Base-by-base conservation (phyloP, 192 early-diverging fungal genomes). In the Podila epigama region DNA sequence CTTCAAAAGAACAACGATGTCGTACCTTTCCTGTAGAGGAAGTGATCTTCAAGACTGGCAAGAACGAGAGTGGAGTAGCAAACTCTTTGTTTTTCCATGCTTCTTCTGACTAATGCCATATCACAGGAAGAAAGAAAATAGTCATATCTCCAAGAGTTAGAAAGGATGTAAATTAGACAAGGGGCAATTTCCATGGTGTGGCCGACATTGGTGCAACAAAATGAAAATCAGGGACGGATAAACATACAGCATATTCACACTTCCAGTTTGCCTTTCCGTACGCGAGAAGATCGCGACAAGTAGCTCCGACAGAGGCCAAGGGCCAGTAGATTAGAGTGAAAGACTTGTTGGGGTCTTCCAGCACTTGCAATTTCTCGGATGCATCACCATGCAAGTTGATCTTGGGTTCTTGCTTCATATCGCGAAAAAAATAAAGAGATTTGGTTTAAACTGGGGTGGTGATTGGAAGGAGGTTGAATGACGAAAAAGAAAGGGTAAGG, bases 321-420 rank as follows among this genome's bases (percentile, higher is more conserved):
- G 61, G 44, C 64, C 63, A 75, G 53, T 75, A 75, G 5, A 29
- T 12, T 3, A 63, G 33, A 1, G 34, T 57, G 35, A 65, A 75
- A 4, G 16, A n/a, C 41, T 44, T 44, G 18, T 44, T 44, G 15
- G 41, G 41, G 41, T 44, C 41, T n/a, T 15, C 41, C 41, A 44
- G 20, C 15, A 44, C 41, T 44, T n/a, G 15, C 16, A n/a, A 1
- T n/a, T 44, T 44, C 20, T 44, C 41, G 20, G 41, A 15, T n/a
- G 41, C 15, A 7, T 15, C 7, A 0, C n/a, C n/a, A n/a, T n/a
- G n/a, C n/a, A n/a, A n/a, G n/a, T n/a, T n/a, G n/a, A n/a, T n/a
- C n/a, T n/a, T n/a, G n/a, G n/a, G n/a, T n/a, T n/a, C n/a, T n/a
- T n/a, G n/a, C n/a, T n/a, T n/a, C n/a, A n/a, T n/a, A n/a, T n/a